These are phyloP conservation scores for Hanseniaspora meyeri DNA, from an alignment of 805 yeast genomes.

Conservation along the genomic window DNA sequence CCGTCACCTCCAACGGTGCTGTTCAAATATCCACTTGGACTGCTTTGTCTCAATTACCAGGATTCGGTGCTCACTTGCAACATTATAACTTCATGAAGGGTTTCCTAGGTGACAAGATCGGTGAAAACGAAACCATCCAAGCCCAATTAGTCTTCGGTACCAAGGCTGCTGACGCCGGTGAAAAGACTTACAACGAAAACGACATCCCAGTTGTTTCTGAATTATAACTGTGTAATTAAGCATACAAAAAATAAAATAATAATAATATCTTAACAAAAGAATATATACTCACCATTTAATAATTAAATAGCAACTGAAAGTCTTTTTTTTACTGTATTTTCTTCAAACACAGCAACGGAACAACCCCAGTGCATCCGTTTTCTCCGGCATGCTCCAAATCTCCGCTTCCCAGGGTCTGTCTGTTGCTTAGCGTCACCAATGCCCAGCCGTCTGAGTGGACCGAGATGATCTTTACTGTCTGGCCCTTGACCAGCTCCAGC, in stretches of 20 bases:
- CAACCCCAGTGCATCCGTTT: constrained; percentile 28
- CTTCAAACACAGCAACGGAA: constrained; percentile 30
- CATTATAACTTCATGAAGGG: constrained; percentile 38
- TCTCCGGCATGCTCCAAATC: constrained; percentile 26
- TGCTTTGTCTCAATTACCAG: constrained; percentile 31
- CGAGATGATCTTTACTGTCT: constrained; percentile 27
- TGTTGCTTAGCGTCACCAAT: constrained; percentile 19
- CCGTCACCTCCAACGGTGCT: constrained; percentile 37
- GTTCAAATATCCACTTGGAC: constrained; percentile 43
- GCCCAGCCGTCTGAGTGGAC: constrained; percentile 38
- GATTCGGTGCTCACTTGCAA: constrained; percentile 41
- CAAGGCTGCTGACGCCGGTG: constrained; percentile 28
- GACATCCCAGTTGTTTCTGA: constrained; percentile 29
- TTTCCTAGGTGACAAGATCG: constrained; percentile 31
- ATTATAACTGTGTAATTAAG: background rate
- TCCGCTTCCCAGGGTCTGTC: constrained; percentile 9
- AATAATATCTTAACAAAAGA: background rate
- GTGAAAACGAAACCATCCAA: constrained; percentile 34
- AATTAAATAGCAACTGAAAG: background rate
- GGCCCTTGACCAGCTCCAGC: constrained; percentile 25
- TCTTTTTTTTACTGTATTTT: background rate
- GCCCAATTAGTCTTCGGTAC: constrained; percentile 43
- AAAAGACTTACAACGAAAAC: constrained; percentile 34
- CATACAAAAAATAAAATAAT: too few relatives aligned
- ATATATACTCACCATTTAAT: background rate